These are phyloP conservation scores for Trichoderma lentiforme DNA, from an alignment of 2,329 filamentous ascomycete species.

Conservation along the genomic window DNA sequence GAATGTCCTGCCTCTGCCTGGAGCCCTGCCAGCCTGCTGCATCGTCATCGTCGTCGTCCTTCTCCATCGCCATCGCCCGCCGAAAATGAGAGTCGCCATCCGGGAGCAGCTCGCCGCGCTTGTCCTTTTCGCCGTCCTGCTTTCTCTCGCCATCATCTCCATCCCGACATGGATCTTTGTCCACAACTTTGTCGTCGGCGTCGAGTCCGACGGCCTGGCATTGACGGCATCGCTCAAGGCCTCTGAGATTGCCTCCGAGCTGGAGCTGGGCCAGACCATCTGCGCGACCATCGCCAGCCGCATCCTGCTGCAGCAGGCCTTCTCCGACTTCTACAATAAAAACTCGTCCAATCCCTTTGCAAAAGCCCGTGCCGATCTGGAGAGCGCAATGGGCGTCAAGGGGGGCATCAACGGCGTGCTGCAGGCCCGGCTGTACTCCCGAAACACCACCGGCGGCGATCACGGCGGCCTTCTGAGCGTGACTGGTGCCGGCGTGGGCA, in stretches of 20 bases:
- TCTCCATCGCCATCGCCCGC: background rate
- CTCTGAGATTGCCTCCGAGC: constrained; percentile 72
- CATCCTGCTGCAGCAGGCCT: constrained; percentile 54
- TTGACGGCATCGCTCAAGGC: constrained; percentile 85
- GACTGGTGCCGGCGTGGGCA: constrained; percentile 47
- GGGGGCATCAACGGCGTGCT: constrained; percentile 57
- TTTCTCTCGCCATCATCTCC: constrained; percentile 73
- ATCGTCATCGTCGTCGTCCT: background rate
- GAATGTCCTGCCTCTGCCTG: constrained; percentile 9
- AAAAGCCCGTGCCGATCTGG: constrained; percentile 60
- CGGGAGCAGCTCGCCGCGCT: constrained; percentile 80
- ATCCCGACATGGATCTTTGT: constrained; percentile 69
- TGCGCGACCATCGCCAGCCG: constrained; percentile 69
- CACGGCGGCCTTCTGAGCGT: constrained; percentile 60
- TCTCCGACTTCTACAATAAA: constrained; percentile 55
- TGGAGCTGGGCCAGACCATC: constrained; percentile 74
- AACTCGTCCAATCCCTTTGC: constrained; percentile 56
- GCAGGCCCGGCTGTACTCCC: constrained; percentile 71
- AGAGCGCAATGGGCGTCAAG: constrained; percentile 61
- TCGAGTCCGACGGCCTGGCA: constrained; percentile 60
- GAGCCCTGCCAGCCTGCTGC: background rate
- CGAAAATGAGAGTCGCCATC: constrained; percentile 76
- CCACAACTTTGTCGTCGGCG: constrained; percentile 49
- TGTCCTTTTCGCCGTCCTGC: constrained; percentile 70
- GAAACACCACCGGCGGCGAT: constrained; percentile 50